phyloP scores from a whole-genome alignment of 208 protist genomes.

The Porcisia deanei region DNA sequence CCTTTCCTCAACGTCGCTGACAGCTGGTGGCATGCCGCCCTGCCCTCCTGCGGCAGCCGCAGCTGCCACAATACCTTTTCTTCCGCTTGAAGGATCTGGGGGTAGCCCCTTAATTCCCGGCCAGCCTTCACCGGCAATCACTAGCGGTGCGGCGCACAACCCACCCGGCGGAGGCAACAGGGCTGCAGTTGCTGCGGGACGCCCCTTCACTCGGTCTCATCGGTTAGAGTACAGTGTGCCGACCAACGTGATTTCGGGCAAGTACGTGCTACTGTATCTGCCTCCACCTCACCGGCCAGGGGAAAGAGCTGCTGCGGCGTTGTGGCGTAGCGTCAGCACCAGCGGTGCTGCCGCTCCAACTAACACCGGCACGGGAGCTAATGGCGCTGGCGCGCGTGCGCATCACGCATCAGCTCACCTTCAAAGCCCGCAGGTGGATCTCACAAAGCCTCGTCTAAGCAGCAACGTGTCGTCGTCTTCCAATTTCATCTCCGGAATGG shows the following conservation, averaged over 20 bases:
- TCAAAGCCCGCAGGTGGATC: conserved; percentile 11
- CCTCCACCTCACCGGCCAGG: conserved; percentile 25
- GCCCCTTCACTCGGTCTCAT: conserved; percentile 3
- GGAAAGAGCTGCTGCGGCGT: conserved; percentile 7
- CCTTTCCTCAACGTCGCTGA: background rate
- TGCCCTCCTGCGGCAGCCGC: background rate
- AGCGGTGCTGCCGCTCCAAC: too few relatives aligned
- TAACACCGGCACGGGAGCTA: background rate
- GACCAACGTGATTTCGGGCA: conserved; percentile 42
- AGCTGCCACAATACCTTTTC: background rate
- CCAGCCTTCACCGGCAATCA: background rate
- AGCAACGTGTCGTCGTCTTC: conserved; percentile 11
- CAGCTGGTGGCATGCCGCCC: conserved; percentile 6
- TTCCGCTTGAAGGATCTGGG: conserved; percentile 4
- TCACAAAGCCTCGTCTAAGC: conserved; percentile 16
- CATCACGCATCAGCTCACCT: background rate
- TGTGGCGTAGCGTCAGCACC: conserved; percentile 12
- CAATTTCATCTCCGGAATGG: conserved; percentile 3
- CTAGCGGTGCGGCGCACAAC: background rate
- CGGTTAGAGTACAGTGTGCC: conserved; percentile 51
- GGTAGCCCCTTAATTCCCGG: conserved; percentile 22
- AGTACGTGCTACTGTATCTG: conserved; percentile 76
- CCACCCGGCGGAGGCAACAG: background rate
- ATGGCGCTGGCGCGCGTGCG: background rate
- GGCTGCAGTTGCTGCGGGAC: background rate